phyloP scores from a whole-genome alignment of 352 stramenopile genomes.

The Stephanocyclus meneghinianus region DNA sequence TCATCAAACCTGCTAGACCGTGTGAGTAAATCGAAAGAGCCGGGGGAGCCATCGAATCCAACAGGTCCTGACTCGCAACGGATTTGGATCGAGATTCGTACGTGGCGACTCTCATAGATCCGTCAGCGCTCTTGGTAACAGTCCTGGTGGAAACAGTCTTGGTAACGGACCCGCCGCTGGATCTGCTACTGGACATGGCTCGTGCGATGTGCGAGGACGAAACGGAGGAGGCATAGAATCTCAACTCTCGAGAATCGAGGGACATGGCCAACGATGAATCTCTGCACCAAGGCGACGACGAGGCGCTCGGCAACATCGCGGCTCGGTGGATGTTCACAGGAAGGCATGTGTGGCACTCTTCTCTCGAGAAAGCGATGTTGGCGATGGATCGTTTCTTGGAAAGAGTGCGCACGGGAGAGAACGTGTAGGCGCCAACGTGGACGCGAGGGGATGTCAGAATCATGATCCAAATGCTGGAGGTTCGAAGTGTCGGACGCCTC shows the following conservation, averaged over 20 bases:
- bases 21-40: slow-evolving; percentile 22
- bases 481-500: not conserved
- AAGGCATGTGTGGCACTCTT: not conserved
- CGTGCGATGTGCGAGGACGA: not conserved
- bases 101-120: slow-evolving; percentile 12
- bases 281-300: not conserved
- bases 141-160: slow-evolving; percentile 4
- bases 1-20: slow-evolving; percentile 11
- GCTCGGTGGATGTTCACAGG: not conserved
- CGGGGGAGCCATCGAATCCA: not conserved
- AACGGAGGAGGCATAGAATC: slow-evolving; percentile 45
- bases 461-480: slow-evolving; percentile 11
- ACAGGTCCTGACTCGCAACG: not conserved
- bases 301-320: not conserved
- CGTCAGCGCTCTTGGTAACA: not conserved
- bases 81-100: slow-evolving; percentile 7
- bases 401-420: not conserved
- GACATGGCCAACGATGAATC: slow-evolving; percentile 11
- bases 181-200: not conserved
- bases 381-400: not conserved
- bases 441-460: not conserved
- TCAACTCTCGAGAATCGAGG: slow-evolving; percentile 54
- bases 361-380: not conserved
- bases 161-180: not conserved
- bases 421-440: not conserved